Evolutionary conservation across 1,284 basidiomycete species (phyloP), one percentile per base, ranked within the genome.

Genomic region (Pholiota adiposa): DNA sequence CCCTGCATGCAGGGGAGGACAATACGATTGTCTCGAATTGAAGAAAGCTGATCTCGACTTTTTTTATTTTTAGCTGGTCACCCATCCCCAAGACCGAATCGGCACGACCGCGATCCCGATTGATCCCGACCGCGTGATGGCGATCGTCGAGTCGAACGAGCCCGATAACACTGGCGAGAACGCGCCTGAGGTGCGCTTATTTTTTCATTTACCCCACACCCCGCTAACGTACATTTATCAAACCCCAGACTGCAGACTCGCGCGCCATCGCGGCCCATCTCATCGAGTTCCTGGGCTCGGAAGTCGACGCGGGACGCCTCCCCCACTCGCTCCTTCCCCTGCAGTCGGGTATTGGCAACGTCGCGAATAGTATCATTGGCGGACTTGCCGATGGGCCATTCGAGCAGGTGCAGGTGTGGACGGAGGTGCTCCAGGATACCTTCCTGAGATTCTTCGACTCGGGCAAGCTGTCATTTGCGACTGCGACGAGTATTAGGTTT

Each of bases 141-240:
- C 81, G 1, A 75, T 84, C 43, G 66, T 82, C 12, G 82, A 83
- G 65, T 75, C 74, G 1, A 65, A 70, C 43, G 61, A 70, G 21
- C 81, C 81, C 0, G 82, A 84, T 59, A 83, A 84, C 68, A 84
- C 82, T 2, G 79, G 80, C 11, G 51, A 67, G 16, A 84, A 84
- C 60, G 71, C 81, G 0, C 77, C 80, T 0, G 80, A 83, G 72
- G 77, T 75, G 9, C 14, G 36, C 16, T 9, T 38, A 38, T n/a
- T 12, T 38, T 38, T 7, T 38, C 16, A 14, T 16, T 5, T 33
- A 33, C 5, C 7, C 7, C 6, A 38, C 4, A 11, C 3, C 14
- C 36, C 14, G 14, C 4, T 38, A 38, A 11, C 36, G 9, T 2
- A n/a, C 9, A 19, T 12, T 29, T 8, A n/a, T n/a, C n/a, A n/a